A percentile compares a stretch with the other conserved stretches of the same genome.
phyloP scores from a whole-genome alignment of 129 eudicot genomes.

The Flaveria linearis region DNA sequence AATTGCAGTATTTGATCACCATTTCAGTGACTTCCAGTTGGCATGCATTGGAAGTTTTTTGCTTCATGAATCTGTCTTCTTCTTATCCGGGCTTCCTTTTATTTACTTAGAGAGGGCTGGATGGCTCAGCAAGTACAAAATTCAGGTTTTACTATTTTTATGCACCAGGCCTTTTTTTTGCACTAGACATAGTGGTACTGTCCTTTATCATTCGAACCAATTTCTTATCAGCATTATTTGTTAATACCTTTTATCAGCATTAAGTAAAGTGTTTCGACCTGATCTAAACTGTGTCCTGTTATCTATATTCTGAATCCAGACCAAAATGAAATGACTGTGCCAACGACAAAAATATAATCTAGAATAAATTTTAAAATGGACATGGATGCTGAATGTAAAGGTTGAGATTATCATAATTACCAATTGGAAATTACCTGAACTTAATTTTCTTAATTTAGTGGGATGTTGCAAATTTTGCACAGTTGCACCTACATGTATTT shows the following conservation, averaged over 20 bases:
- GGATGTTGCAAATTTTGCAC: constrained; percentile 8
- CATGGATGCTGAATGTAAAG: constrained; percentile 13
- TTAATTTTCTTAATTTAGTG: neutral
- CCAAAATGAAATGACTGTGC: neutral
- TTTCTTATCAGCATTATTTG: neutral
- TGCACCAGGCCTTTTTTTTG: neutral
- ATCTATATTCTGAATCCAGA: constrained; percentile 1
- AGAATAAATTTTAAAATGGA: neutral
- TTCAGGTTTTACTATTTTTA: constrained; percentile 61
- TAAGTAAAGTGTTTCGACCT: neutral
- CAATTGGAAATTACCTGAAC: constrained; percentile 14
- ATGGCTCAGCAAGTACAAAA: constrained; percentile 91
- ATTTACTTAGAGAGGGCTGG: constrained; percentile 84
- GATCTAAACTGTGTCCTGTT: constrained; percentile 4
- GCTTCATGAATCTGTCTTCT: constrained; percentile 89
- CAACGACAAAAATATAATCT: neutral
- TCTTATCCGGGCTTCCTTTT: constrained; percentile 92
- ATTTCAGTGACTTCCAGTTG: constrained; percentile 90
- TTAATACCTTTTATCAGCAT: neutral
- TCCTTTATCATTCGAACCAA: neutral
- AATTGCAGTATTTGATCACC: constrained; percentile 80
- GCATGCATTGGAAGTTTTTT: constrained; percentile 97
- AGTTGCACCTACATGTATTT: neutral
- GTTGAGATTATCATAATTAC: constrained; percentile 15
- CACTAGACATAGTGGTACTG: neutral